Conservation (phyloP, 208 protist genomes). For the Acanthamoeba rhysodes region DNA sequence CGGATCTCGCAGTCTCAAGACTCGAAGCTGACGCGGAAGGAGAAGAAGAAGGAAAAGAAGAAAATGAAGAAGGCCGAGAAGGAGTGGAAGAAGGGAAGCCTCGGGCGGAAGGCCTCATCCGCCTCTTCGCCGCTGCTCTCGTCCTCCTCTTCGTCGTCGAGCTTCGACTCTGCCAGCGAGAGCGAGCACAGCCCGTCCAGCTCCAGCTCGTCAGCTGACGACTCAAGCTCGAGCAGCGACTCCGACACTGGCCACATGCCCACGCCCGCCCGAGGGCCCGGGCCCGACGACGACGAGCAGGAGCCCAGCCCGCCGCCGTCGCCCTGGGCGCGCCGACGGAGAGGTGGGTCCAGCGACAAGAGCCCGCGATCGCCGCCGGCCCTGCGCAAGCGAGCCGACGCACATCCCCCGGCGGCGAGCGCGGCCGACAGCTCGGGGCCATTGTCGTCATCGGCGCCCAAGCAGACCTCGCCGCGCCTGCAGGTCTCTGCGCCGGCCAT, state of each 20-base stretch:
- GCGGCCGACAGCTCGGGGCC: no score
- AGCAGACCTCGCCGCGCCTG: no score
- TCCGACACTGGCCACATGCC: not conserved
- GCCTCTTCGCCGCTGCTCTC: not conserved
- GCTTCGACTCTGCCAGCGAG: conserved; percentile 7
- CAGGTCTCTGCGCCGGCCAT: no score
- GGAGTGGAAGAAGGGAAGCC: not conserved
- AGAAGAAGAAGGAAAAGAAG: not conserved
- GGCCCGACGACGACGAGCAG: not conserved
- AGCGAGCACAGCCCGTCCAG: not conserved
- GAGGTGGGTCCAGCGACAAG: no score
- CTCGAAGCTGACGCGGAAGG: not conserved
- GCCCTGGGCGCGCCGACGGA: not conserved
- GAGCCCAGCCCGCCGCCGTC: not conserved
- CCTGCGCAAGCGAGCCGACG: no score
- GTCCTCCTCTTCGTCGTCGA: not conserved
- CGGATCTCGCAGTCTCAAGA: not conserved
- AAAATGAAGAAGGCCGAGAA: not conserved
- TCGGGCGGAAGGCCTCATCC: not conserved
- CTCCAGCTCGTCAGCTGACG: not conserved
- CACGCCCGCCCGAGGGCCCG: not conserved
- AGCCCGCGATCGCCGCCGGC: no score
- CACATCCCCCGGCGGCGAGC: no score
- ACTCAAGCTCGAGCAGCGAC: not conserved
- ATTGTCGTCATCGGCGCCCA: no score